Conservation (phyloP, 768 basidiomycete genomes). For the Suillus ampliporus region DNA sequence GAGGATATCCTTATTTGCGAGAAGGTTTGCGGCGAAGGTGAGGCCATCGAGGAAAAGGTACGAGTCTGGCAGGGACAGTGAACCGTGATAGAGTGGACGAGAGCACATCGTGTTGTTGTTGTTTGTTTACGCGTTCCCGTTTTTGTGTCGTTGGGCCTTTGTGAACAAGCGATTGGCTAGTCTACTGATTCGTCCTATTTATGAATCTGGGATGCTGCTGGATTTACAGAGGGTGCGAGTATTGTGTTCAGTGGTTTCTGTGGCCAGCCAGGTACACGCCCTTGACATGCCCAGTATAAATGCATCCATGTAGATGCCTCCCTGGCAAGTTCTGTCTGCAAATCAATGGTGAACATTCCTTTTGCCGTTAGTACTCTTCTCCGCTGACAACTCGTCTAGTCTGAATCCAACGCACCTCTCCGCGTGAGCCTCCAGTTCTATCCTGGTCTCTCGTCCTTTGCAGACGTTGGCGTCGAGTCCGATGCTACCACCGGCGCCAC, state of each 20-base stretch:
- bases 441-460: neutral
- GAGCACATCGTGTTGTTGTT: neutral
- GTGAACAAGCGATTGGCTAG: no score
- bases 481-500: neutral
- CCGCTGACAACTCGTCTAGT: neutral
- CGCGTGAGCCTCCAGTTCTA: neutral
- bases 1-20: slow-evolving; percentile 48
- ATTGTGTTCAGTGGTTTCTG: neutral
- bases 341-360: slow-evolving; percentile 1
- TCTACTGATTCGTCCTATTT: no score
- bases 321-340: no score
- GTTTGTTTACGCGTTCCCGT: neutral
- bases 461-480: neutral
- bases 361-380: no score
- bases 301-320: no score
- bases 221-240: neutral
- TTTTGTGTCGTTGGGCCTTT: neutral
- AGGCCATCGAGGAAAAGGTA: slow-evolving; percentile 75
- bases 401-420: neutral
- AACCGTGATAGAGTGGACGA: slow-evolving; percentile 16
- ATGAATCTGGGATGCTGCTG: no score
- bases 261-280: neutral
- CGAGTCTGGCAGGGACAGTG: slow-evolving; percentile 76
- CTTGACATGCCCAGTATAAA: neutral
- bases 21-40: slow-evolving; percentile 64